phyloP scores from a whole-genome alignment of 2,329 filamentous ascomycete species.

The Paracorniculantispora psalliotae region DNA sequence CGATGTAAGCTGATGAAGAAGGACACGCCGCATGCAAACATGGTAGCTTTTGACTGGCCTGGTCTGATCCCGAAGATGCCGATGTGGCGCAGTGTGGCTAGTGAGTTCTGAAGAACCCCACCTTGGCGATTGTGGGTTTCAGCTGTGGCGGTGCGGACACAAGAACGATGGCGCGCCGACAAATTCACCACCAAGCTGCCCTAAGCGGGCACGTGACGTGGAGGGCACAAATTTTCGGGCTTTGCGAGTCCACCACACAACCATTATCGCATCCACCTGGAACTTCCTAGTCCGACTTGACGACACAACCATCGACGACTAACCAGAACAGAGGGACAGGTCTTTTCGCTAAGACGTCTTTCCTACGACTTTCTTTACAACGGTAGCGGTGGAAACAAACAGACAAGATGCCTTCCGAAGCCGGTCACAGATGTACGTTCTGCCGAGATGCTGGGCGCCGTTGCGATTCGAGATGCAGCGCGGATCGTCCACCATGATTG shows the following conservation, averaged over 20 bases:
- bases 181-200: not conserved
- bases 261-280: conserved; percentile 17
- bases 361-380: conserved; percentile 31
- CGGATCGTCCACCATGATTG: conserved; percentile 4
- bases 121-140: not conserved
- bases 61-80: conserved; percentile 6
- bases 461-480: not conserved
- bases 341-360: conserved; percentile 43
- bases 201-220: conserved; percentile 13
- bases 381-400: conserved; percentile 40
- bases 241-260: conserved; percentile 16
- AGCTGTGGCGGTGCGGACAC: conserved; percentile 7
- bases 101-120: not conserved
- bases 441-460: not conserved
- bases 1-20: conserved; percentile 11
- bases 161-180: not conserved
- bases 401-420: conserved; percentile 82
- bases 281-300: conserved; percentile 15
- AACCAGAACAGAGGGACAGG: conserved; percentile 28
- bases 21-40: not conserved
- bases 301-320: conserved; percentile 14
- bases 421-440: conserved; percentile 81
- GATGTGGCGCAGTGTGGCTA: conserved; percentile 13
- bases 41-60: not conserved
- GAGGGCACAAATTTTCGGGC: conserved; percentile 14